phyloP scores from a whole-genome alignment of 2,329 filamentous ascomycete species.

The Teratosphaeria nubilosa region DNA sequence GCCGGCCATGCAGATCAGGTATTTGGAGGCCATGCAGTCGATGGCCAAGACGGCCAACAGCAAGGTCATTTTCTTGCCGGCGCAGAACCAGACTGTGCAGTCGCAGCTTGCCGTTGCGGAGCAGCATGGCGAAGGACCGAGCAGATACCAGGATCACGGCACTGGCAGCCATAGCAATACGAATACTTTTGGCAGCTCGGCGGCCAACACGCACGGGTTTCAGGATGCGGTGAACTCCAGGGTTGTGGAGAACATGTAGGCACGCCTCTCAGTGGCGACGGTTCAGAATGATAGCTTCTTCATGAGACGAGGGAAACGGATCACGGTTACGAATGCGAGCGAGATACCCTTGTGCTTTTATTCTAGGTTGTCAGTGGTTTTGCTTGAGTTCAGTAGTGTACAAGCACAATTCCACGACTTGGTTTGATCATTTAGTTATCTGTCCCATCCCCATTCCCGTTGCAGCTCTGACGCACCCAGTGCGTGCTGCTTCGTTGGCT shows the following conservation, averaged over 20 bases:
- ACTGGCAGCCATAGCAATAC: constrained; percentile 5
- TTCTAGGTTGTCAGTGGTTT: not conserved
- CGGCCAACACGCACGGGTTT: constrained; percentile 41
- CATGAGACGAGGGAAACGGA: not conserved
- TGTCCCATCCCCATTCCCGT: not conserved
- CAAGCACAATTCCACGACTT: not conserved
- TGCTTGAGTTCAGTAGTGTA: not conserved
- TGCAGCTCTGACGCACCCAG: not conserved
- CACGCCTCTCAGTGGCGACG: not conserved
- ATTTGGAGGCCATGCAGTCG: constrained; percentile 95
- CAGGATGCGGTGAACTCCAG: constrained; percentile 72
- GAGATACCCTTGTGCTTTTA: not conserved
- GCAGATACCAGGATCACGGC: constrained; percentile 30
- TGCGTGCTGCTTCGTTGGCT: not conserved
- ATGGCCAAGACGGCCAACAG: constrained; percentile 91
- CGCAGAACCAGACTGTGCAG: constrained; percentile 39
- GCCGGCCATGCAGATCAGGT: constrained; percentile 95
- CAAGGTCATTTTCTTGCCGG: constrained; percentile 76
- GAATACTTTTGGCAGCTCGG: constrained; percentile 2
- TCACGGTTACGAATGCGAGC: not conserved
- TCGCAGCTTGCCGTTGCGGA: constrained; percentile 41
- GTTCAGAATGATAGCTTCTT: not conserved
- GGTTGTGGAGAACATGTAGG: constrained; percentile 76
- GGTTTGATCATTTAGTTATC: not conserved
- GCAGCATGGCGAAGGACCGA: constrained; percentile 46